Evolutionary conservation across 192 early-diverging fungal species (phyloP), one percentile per base, ranked within the genome.

Genomic region (Backusella liffmaniae): DNA sequence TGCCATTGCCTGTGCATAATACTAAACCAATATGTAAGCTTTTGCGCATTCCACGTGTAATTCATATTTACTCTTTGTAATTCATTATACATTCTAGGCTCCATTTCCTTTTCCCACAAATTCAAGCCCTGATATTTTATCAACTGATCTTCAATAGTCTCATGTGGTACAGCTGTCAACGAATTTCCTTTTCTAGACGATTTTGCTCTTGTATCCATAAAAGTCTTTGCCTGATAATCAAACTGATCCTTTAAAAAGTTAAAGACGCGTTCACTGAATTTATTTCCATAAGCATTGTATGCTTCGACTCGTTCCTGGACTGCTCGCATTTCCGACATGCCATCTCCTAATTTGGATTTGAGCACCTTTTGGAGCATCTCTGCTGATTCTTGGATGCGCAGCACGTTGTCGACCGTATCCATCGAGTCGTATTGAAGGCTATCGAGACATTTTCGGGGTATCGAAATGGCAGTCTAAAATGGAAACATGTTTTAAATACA

Each of bases 21-120:
- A 42, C 82, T 18, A 53, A 53, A 39, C 7, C 37, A 39, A 10
- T 2, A 0, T 12, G 10, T 39, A 3, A 39, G 37, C 1, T 3
- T 32, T 32, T 44, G 13, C 4, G 13, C 42, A 16, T 44, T 3
- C 3, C 32, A 32, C 0, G 2, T 44, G 15, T 16, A 44, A 13
- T 16, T 16, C 29, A 76, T 56, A 62, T 29, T 46, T 79, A 94
- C 86, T 77, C 86, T 90, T 66, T 93, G 93, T 5, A 94, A 75
- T 72, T 95, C 94, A 68, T 88, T 88, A 78, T 92, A 90, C 23
- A 89, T 84, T 32, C 86, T 82, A 30, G 92, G 83, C 42, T 93
- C 91, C 78, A 94, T 88, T 67, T 94, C 90, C 72, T 90, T 88
- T 68, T 92, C 83, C 94, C 94, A 95, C 18, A 92, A 71, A 41